A percentile compares a stretch with the other conserved stretches of the same genome.
phyloP scores from a whole-genome alignment of 2,329 filamentous ascomycete genomes.

The Grosmannia huntii region DNA sequence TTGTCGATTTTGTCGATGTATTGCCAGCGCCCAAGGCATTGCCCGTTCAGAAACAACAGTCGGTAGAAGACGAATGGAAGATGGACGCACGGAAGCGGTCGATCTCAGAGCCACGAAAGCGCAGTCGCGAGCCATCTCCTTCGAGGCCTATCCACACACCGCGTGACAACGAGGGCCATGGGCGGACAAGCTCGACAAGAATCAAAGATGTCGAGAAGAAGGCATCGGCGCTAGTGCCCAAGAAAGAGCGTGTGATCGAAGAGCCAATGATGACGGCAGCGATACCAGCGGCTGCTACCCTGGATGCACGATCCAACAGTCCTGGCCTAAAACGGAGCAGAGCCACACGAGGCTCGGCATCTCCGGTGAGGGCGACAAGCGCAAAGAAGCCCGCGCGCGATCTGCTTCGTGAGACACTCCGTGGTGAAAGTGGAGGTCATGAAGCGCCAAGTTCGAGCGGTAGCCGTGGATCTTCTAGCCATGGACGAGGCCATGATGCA shows the following conservation, averaged over 20 bases:
- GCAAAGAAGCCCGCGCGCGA: conserved; percentile 42
- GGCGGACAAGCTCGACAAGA: neutral
- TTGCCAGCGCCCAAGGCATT: conserved; percentile 3
- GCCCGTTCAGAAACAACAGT: conserved; percentile 18
- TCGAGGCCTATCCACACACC: neutral
- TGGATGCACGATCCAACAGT: conserved; percentile 2
- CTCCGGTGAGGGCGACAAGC: conserved; percentile 30
- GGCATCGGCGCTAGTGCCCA: conserved; percentile 7
- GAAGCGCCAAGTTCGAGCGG: conserved; percentile 33
- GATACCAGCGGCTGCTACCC: conserved; percentile 6
- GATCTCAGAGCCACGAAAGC: conserved; percentile 7
- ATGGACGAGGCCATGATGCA: neutral
- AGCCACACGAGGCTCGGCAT: conserved; percentile 37
- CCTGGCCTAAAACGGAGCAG: conserved; percentile 39
- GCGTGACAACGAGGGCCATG: conserved; percentile 3
- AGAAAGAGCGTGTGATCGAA: conserved; percentile 15
- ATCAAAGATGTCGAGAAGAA: conserved; percentile 1
- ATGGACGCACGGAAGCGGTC: conserved; percentile 10
- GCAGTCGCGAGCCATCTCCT: neutral
- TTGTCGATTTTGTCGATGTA: conserved; percentile 46
- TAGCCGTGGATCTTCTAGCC: conserved; percentile 17
- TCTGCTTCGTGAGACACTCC: conserved; percentile 47
- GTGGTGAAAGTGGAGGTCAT: conserved; percentile 43
- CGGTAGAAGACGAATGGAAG: conserved; percentile 23
- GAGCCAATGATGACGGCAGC: conserved; percentile 20